Conservation (phyloP, 2,329 filamentous ascomycete genomes). For the Tolypocladium guangdongense region DNA sequence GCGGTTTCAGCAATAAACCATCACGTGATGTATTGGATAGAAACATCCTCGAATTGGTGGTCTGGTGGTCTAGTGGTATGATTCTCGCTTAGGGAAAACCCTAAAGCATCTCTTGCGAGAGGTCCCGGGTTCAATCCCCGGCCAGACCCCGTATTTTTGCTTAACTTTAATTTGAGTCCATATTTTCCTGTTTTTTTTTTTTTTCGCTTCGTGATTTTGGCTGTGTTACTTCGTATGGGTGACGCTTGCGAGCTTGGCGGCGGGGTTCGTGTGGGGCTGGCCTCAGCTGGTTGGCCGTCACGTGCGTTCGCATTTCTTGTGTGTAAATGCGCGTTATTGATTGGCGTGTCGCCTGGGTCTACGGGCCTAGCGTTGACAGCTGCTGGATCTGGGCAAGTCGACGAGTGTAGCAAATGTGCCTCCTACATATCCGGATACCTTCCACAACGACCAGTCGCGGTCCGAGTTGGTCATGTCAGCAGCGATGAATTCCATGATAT, state of each 20-base stretch:
- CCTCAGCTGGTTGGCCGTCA: background rate
- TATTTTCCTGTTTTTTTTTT: background rate
- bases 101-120: slow-evolving; percentile 28
- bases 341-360: too few species aligned
- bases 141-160: slow-evolving; percentile 26
- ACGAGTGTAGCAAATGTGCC: background rate
- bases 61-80: slow-evolving; percentile 57
- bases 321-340: background rate
- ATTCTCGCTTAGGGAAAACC: slow-evolving; percentile 56
- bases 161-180: too few species aligned
- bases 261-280: too few species aligned
- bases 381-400: background rate
- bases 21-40: background rate
- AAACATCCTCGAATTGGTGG: slow-evolving; percentile 12
- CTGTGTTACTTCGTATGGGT: background rate
- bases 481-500: background rate
- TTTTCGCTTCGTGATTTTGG: background rate
- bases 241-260: too few species aligned
- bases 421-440: background rate
- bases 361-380: background rate
- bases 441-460: background rate
- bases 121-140: slow-evolving; percentile 36
- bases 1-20: background rate
- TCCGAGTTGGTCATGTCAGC: background rate
- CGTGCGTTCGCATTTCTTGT: background rate